Percentiles rank a stretch among this genome's conserved stretches.
Conservation (phyloP, 2,329 filamentous ascomycete genomes). For the Fusarium proliferatum region DNA sequence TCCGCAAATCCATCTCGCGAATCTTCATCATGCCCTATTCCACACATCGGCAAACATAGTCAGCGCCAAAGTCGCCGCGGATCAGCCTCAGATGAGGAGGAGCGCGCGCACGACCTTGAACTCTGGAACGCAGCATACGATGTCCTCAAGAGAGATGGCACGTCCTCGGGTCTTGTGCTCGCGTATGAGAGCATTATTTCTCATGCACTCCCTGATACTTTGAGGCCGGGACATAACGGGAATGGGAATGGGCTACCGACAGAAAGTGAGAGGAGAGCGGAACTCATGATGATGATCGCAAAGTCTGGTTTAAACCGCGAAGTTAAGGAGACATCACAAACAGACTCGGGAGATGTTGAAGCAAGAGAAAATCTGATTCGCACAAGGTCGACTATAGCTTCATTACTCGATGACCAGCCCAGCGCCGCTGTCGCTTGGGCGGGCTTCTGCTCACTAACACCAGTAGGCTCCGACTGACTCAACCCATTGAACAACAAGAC, state of each 20-base stretch:
- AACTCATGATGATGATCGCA: constrained; percentile 47
- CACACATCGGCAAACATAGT: constrained; percentile 25
- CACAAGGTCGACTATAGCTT: constrained; percentile 44
- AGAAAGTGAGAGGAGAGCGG: constrained; percentile 43
- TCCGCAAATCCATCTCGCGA: constrained; percentile 24
- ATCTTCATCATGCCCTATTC: constrained; percentile 27
- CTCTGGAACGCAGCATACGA: constrained; percentile 53
- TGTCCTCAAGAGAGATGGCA: constrained; percentile 45
- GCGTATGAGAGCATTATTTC: constrained; percentile 53
- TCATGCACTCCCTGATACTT: constrained; percentile 49
- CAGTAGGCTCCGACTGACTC: constrained; percentile 42
- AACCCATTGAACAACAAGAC: not conserved
- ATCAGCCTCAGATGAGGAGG: constrained; percentile 25
- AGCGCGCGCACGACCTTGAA: constrained; percentile 40
- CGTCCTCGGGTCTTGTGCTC: constrained; percentile 47
- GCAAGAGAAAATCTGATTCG: constrained; percentile 46
- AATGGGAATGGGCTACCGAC: constrained; percentile 37
- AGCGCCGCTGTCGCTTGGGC: constrained; percentile 50
- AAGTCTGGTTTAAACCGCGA: constrained; percentile 46
- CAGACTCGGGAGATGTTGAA: constrained; percentile 44
- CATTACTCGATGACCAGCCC: constrained; percentile 42
- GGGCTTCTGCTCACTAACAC: constrained; percentile 52
- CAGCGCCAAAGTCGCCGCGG: constrained; percentile 22
- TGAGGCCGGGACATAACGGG: constrained; percentile 47
- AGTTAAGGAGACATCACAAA: constrained; percentile 39